Conservation (phyloP, 345 rosid species). For the Draba incana region DNA sequence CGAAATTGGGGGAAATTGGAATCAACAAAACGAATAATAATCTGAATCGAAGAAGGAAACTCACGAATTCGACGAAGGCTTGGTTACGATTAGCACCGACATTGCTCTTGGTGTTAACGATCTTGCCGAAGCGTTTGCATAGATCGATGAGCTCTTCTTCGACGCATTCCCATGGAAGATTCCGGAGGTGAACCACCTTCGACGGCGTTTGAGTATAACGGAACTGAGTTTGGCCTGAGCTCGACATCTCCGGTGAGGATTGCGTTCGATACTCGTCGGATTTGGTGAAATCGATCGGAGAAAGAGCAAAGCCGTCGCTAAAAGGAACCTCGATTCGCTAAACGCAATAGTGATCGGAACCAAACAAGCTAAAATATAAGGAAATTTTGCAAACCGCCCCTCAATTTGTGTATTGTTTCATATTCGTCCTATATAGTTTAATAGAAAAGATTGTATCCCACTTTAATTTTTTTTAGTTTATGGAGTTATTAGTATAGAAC, state of each 20-base stretch:
- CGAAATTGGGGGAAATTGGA: not conserved
- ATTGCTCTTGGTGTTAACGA: constrained; percentile 90
- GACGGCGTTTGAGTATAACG: constrained; percentile 96
- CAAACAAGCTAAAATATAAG: constrained; percentile 17
- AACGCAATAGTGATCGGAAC: constrained; percentile 25
- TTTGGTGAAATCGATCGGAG: not conserved
- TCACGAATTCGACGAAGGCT: constrained; percentile 93
- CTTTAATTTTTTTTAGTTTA: no score
- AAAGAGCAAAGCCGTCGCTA: constrained; percentile 23
- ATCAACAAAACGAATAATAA: not conserved
- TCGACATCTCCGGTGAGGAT: constrained; percentile 48
- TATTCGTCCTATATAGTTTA: not conserved
- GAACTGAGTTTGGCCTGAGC: constrained; percentile 83
- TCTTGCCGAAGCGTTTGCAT: constrained; percentile 88
- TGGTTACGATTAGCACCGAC: constrained; percentile 96
- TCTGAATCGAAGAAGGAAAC: constrained; percentile 24
- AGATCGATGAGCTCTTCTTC: constrained; percentile 96
- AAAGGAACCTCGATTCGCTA: constrained; percentile 9
- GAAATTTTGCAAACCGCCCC: not conserved
- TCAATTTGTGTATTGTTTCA: not conserved
- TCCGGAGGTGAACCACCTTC: constrained; percentile 90
- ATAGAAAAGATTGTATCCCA: no score
- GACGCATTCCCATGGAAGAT: constrained; percentile 92
- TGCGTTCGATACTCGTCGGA: constrained; percentile 9
- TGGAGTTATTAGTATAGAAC: no score